phyloP scores from a whole-genome alignment of 495 filamentous ascomycete genomes.

The Daldinia loculata region DNA sequence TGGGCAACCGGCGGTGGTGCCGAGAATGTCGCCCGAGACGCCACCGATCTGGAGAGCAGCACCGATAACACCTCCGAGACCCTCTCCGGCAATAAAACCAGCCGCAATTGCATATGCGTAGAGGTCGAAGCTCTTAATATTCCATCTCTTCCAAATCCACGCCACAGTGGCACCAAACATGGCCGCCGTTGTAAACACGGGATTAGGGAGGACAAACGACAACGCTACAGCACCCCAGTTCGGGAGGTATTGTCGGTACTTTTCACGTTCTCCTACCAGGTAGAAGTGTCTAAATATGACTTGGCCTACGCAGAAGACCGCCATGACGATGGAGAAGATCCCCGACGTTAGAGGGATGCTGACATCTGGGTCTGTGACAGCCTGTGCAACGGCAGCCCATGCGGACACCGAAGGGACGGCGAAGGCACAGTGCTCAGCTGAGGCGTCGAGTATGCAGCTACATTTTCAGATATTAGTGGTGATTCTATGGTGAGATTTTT shows the following conservation, averaged over 20 bases:
- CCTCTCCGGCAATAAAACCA: constrained; percentile 73
- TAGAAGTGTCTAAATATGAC: constrained; percentile 67
- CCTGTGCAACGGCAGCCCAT: constrained; percentile 70
- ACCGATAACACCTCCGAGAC: constrained; percentile 69
- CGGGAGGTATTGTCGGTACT: constrained; percentile 66
- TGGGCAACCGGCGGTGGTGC: constrained; percentile 61
- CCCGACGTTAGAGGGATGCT: constrained; percentile 64
- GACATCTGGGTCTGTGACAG: constrained; percentile 67
- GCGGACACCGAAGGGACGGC: constrained; percentile 68
- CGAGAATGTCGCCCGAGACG: constrained; percentile 57
- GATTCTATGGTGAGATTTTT: neutral
- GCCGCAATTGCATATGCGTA: constrained; percentile 74
- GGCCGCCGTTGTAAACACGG: constrained; percentile 65
- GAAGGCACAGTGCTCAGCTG: constrained; percentile 60
- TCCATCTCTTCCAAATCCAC: constrained; percentile 66
- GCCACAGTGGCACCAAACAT: constrained; percentile 65
- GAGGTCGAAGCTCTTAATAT: constrained; percentile 63
- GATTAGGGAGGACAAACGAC: constrained; percentile 68
- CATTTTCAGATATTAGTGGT: neutral
- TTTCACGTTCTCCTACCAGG: constrained; percentile 61
- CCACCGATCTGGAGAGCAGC: constrained; percentile 64
- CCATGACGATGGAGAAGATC: constrained; percentile 66
- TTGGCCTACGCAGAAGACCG: constrained; percentile 57
- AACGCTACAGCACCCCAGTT: constrained; percentile 74
- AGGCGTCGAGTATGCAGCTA: constrained; percentile 61